Evolutionary conservation across 2,329 filamentous ascomycete genomes (phyloP).

Genomic region (Cladosporium halotolerans): DNA sequence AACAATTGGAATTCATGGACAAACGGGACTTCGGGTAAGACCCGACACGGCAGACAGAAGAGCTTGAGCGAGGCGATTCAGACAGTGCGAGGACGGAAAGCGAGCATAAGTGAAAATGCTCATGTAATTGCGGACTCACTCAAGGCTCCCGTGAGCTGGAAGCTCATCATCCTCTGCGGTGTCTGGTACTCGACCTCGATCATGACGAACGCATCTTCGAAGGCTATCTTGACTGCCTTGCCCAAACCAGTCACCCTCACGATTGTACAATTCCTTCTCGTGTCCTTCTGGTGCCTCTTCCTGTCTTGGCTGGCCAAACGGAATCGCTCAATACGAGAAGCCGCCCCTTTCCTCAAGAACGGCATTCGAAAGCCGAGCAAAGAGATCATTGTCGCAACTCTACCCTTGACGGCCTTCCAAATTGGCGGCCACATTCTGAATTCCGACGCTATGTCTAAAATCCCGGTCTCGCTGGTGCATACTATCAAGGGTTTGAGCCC

Average conservation of each 20-base stretch:
- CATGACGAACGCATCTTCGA: conserved; percentile 94
- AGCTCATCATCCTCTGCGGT: conserved; percentile 77
- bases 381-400: conserved; percentile 76
- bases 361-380: conserved; percentile 74
- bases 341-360: conserved; percentile 73
- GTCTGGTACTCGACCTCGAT: conserved; percentile 95
- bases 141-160: conserved; percentile 81
- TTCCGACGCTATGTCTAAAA: conserved; percentile 87
- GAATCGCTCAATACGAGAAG: conserved; percentile 63
- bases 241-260: conserved; percentile 88
- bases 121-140: conserved; percentile 89
- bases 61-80: conserved; percentile 84
- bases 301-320: conserved; percentile 68
- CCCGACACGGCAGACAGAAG: conserved; percentile 67
- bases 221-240: conserved; percentile 89
- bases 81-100: conserved; percentile 71
- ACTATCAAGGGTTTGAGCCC: conserved; percentile 98
- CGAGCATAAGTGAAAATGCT: conserved; percentile 85
- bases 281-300: conserved; percentile 78
- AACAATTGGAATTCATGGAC: conserved; percentile 41
- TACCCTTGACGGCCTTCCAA: conserved; percentile 90
- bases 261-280: conserved; percentile 86
- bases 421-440: conserved; percentile 89
- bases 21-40: conserved; percentile 30
- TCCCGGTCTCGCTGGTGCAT: conserved; percentile 93